Percentiles rank a stretch among this genome's conserved stretches.
These are phyloP conservation scores for Aspergillus alliaceus DNA, from an alignment of 2,329 filamentous ascomycete genomes.

Conservation along the genomic window DNA sequence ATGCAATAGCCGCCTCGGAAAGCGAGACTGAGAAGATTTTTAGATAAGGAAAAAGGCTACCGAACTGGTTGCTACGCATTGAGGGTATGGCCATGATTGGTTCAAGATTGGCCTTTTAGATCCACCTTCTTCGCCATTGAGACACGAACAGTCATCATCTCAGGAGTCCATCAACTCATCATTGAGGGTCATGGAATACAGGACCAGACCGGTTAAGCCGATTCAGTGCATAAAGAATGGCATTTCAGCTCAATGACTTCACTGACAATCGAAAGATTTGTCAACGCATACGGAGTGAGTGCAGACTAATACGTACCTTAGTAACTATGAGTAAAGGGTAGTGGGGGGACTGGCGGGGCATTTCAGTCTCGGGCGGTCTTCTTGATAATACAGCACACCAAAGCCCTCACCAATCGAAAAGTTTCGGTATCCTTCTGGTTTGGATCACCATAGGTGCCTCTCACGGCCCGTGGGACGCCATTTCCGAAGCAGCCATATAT, in stretches of 20 bases:
- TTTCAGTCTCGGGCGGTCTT: slow-evolving; percentile 37
- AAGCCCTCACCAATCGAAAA: slow-evolving; percentile 29
- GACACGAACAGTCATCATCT: neutral
- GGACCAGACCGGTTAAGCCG: neutral
- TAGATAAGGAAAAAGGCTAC: slow-evolving; percentile 7
- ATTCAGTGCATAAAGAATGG: neutral
- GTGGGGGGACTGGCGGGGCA: slow-evolving; percentile 20
- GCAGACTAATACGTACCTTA: slow-evolving; percentile 13
- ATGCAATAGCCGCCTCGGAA: neutral
- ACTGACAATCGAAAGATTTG: slow-evolving; percentile 17
- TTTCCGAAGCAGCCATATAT: slow-evolving; percentile 20
- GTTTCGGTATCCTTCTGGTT: slow-evolving; percentile 39
- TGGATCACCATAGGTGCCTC: slow-evolving; percentile 31
- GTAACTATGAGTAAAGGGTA: slow-evolving; percentile 3
- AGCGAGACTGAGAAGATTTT: neutral
- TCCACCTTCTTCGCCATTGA: slow-evolving; percentile 9
- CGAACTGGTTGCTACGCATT: neutral
- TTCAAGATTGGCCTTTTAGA: slow-evolving; percentile 7
- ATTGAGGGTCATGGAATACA: neutral
- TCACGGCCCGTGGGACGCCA: slow-evolving; percentile 11
- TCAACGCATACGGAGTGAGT: slow-evolving; percentile 20
- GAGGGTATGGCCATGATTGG: slow-evolving; percentile 8
- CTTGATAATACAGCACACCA: slow-evolving; percentile 28
- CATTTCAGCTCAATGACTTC: slow-evolving; percentile 2
- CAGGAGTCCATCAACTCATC: neutral